Conservation (phyloP, 2,329 filamentous ascomycete species). For the Colletotrichum orbiculare region DNA sequence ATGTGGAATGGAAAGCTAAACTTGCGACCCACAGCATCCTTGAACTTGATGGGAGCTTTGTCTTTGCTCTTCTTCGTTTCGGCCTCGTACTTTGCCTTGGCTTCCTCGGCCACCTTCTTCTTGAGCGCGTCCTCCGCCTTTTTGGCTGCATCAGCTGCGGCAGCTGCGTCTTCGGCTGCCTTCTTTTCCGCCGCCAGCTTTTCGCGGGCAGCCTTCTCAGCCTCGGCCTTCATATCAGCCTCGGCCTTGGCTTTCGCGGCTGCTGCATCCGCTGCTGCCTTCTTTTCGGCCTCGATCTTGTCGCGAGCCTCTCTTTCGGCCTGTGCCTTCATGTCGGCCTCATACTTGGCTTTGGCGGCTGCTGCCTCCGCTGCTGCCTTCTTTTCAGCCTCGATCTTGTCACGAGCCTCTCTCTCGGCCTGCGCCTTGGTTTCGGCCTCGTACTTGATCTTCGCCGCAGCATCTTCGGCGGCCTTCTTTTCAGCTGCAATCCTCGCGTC, state of each 20-base stretch:
- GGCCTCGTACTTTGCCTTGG: slow-evolving; percentile 60
- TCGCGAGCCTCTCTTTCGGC: slow-evolving; percentile 45
- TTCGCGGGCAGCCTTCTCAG: slow-evolving; percentile 52
- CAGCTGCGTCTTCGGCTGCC: slow-evolving; percentile 48
- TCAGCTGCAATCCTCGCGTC: slow-evolving; percentile 54
- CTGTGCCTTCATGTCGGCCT: slow-evolving; percentile 47
- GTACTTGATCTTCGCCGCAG: slow-evolving; percentile 46
- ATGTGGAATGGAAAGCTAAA: slow-evolving; percentile 92
- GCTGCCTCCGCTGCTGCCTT: slow-evolving; percentile 41
- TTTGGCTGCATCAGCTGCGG: slow-evolving; percentile 57
- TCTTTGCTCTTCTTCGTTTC: slow-evolving; percentile 61
- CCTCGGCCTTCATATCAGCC: slow-evolving; percentile 48
- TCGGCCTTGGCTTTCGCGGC: slow-evolving; percentile 40
- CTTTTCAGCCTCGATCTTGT: slow-evolving; percentile 47
- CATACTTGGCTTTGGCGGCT: slow-evolving; percentile 40
- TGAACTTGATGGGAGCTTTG: slow-evolving; percentile 85
- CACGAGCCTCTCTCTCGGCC: slow-evolving; percentile 45
- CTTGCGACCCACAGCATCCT: slow-evolving; percentile 90
- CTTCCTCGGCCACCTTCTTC: slow-evolving; percentile 66
- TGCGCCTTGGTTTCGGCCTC: slow-evolving; percentile 50
- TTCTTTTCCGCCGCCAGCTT: slow-evolving; percentile 54
- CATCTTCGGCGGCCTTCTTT: slow-evolving; percentile 44
- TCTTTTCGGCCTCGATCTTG: slow-evolving; percentile 47
- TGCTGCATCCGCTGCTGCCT: slow-evolving; percentile 40
- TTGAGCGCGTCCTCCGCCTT: slow-evolving; percentile 63